Conservation (phyloP, 768 basidiomycete species). For the Calocera viscosa region DNA sequence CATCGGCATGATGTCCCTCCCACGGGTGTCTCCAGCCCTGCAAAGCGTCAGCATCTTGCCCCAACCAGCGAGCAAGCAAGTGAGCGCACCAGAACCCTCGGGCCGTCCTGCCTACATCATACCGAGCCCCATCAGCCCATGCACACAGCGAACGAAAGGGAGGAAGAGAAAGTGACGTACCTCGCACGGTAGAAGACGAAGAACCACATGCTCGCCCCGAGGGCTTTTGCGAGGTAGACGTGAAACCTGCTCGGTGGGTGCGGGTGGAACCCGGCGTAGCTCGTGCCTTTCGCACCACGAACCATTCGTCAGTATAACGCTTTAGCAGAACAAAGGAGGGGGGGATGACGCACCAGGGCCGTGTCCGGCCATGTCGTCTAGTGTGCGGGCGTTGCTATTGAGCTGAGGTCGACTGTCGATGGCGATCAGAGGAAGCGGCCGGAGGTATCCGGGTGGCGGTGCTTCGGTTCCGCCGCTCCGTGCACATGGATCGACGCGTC, state of each 20-base stretch:
- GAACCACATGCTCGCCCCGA: slow-evolving; percentile 97
- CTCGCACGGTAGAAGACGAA: slow-evolving; percentile 93
- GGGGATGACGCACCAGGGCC: not conserved
- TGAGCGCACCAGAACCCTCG: slow-evolving; percentile 50
- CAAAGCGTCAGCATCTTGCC: slow-evolving; percentile 1
- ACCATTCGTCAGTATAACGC: not conserved
- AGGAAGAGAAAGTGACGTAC: slow-evolving; percentile 37
- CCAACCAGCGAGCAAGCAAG: not conserved
- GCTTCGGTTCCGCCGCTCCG: not conserved
- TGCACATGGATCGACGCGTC: not conserved
- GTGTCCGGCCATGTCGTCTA: not conserved
- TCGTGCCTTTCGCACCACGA: not conserved
- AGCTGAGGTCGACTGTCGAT: not conserved
- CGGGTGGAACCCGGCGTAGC: slow-evolving; percentile 63
- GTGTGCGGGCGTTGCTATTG: not conserved
- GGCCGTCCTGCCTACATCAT: slow-evolving; percentile 53
- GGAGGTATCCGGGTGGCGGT: not conserved
- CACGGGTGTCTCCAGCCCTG: slow-evolving; percentile 41
- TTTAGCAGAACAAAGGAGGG: not conserved
- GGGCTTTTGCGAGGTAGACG: slow-evolving; percentile 64
- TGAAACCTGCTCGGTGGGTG: slow-evolving; percentile 70
- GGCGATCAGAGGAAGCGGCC: not conserved
- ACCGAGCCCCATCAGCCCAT: slow-evolving; percentile 1
- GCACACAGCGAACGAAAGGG: not conserved
- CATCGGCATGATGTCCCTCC: slow-evolving; percentile 30